Evolutionary conservation across 345 rosid species (phyloP), one percentile per base, ranked within the genome.

Genomic region (Citrus unshiu): DNA sequence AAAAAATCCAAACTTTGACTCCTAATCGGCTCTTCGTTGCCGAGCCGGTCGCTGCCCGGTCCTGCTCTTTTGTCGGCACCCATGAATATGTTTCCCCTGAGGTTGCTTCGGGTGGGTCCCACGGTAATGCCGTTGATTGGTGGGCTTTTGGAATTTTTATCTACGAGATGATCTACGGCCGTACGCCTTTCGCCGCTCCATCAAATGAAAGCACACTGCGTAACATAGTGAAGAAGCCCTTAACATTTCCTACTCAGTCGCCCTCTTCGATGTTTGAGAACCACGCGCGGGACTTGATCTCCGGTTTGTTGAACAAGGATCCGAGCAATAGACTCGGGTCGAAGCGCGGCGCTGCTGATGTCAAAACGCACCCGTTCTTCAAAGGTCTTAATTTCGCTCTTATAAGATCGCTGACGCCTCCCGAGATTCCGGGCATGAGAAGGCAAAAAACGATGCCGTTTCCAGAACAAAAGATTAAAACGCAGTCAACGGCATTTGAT

Each of bases 21-120:
- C 83, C 88, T 0, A 86, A 67, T 85, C 89, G 91, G 39, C 78
- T 87, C 13, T 92, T 96, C 79, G 97, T 96, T 0, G 98, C 98
- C n/a, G 99, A 96, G 86, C 99, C 99, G 29, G 94, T 93, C 1
- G 64, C 86, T 10, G 99, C 99, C 60, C 87, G 93, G 78, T 96
- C 99, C 29, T 82, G 89, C 70, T 96, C 98, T 1, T 96, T 94
- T 62, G 99, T 96, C 5, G 99, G 99, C 67, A 96, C 99, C 40
- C 99, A 96, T 81, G 98, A 96, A 75, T 96, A 94, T 78, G 91
- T 96, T 63, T 92, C 99, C 3, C 99, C 99, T 5, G 99, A 96
- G 70, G 95, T 96, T 4, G 92, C 98, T 5, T 90, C 99, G 0
- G 98, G 97, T 37, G 91, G 95, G 64, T 90, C 95, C 82, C 99